A percentile compares a stretch with the other conserved stretches of the same genome.
Evolutionary conservation across 176 grass and related monocot genomes (phyloP).

Genomic region (Cymbopogon citratus): DNA sequence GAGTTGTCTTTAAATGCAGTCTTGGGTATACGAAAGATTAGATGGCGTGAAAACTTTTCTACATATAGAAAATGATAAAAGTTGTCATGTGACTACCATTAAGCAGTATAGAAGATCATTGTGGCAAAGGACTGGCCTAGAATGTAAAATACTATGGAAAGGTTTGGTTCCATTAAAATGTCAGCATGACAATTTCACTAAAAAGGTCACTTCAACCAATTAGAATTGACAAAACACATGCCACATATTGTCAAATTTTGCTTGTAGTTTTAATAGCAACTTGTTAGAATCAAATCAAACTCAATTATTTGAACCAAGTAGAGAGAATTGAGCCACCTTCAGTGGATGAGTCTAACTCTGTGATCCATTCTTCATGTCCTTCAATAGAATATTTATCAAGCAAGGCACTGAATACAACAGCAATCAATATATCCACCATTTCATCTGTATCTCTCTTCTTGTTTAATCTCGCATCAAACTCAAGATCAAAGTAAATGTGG

Average conservation of each 20-base stretch:
- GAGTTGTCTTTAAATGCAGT: constrained; percentile 93
- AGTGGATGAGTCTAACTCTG: constrained; percentile 88
- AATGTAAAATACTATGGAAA: background rate
- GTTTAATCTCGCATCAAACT: constrained; percentile 77
- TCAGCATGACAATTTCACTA: background rate
- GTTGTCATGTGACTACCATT: constrained; percentile 18
- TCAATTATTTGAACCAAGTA: background rate
- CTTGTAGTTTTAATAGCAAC: background rate
- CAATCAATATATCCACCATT: constrained; percentile 81
- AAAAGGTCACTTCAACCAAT: background rate
- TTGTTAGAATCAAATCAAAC: background rate
- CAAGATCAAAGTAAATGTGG: constrained; percentile 93
- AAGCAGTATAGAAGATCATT: constrained; percentile 1
- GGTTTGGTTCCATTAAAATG: background rate
- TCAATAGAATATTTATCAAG: constrained; percentile 82
- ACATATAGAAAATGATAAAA: constrained; percentile 33
- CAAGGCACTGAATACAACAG: constrained; percentile 54
- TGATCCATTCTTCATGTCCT: constrained; percentile 73
- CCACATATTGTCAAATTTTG: background rate
- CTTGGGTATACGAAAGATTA: constrained; percentile 77
- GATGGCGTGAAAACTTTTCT: constrained; percentile 97
- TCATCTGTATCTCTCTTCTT: constrained; percentile 58
- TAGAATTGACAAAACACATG: background rate
- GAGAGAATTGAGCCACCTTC: constrained; percentile 26
- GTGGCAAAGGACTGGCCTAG: background rate